A percentile compares a stretch with the other conserved stretches of the same genome.
These are phyloP conservation scores for Monilinia aucupariae DNA, from an alignment of 2,329 filamentous ascomycete species.

Conservation along the genomic window DNA sequence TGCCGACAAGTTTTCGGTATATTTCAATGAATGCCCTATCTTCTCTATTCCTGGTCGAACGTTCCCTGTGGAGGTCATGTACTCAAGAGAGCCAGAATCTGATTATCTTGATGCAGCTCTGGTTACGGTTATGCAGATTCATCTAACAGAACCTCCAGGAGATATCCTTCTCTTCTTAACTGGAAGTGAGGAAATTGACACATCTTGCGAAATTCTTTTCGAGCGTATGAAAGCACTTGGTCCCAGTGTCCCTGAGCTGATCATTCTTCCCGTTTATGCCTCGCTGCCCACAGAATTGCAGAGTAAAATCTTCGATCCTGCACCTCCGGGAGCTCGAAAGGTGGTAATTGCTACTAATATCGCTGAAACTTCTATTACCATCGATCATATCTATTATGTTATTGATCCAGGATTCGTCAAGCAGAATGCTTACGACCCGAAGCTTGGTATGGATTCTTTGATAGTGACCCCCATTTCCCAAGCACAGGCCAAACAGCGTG, in stretches of 20 bases:
- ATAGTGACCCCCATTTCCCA: constrained; percentile 96
- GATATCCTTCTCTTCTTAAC: constrained; percentile 97
- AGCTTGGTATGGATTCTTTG: constrained; percentile 94
- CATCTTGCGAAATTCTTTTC: constrained; percentile 82
- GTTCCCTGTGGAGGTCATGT: constrained; percentile 92
- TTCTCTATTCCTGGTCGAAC: constrained; percentile 94
- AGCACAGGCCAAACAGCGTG: constrained; percentile 90
- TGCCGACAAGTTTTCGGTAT: constrained; percentile 93
- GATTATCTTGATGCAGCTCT: constrained; percentile 92
- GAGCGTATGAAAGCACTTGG: constrained; percentile 96
- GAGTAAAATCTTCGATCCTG: constrained; percentile 88
- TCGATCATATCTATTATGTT: constrained; percentile 96
- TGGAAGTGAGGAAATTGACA: constrained; percentile 96
- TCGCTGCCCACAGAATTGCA: constrained; percentile 91
- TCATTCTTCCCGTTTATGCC: constrained; percentile 95
- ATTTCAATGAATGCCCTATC: constrained; percentile 94
- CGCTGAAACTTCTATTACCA: constrained; percentile 95
- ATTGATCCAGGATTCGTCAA: constrained; percentile 97
- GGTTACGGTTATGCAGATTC: constrained; percentile 98
- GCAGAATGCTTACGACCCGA: constrained; percentile 94
- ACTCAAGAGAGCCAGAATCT: constrained; percentile 88
- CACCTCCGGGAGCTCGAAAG: constrained; percentile 78
- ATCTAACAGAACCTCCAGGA: constrained; percentile 83
- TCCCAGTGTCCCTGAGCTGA: constrained; percentile 80
- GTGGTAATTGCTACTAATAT: constrained; percentile 98